Conservation (phyloP, 192 early-diverging fungal genomes). For the Coemansia sp. region DNA sequence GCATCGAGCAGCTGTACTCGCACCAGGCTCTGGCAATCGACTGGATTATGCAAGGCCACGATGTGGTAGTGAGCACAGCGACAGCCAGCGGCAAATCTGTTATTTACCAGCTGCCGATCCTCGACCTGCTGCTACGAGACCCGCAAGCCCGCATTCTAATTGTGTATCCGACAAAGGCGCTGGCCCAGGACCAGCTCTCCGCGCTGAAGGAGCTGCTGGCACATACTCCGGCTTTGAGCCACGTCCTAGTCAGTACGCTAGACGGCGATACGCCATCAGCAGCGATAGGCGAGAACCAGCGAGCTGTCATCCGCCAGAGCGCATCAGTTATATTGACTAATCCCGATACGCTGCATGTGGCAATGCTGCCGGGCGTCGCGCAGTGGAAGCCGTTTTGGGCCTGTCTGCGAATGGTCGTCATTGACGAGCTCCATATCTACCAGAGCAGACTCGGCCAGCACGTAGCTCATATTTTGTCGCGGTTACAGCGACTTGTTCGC, state of each 20-base stretch:
- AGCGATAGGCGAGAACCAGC: slow-evolving; percentile 11
- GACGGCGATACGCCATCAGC: slow-evolving; percentile 21
- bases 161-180: slow-evolving; percentile 82
- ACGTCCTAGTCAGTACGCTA: slow-evolving; percentile 37
- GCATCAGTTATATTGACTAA: slow-evolving; percentile 77
- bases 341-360: slow-evolving; percentile 78
- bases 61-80: slow-evolving; percentile 70
- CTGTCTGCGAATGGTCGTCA: slow-evolving; percentile 63
- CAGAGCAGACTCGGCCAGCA: slow-evolving; percentile 69
- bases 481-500: slow-evolving; percentile 46
- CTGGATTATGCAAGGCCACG: slow-evolving; percentile 23
- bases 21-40: slow-evolving; percentile 76
- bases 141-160: slow-evolving; percentile 54
- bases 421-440: slow-evolving; percentile 83
- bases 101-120: slow-evolving; percentile 73
- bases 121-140: slow-evolving; percentile 59
- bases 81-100: slow-evolving; percentile 85
- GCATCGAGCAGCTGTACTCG: slow-evolving; percentile 61
- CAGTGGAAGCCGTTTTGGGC: slow-evolving; percentile 64
- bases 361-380: slow-evolving; percentile 63
- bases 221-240: slow-evolving; percentile 18
- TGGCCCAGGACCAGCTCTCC: slow-evolving; percentile 78
- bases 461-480: slow-evolving; percentile 63
- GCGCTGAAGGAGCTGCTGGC: slow-evolving; percentile 48
- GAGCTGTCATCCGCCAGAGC: slow-evolving; percentile 56